Conservation (phyloP, 495 filamentous ascomycete species). For the Penicillium canescens region DNA sequence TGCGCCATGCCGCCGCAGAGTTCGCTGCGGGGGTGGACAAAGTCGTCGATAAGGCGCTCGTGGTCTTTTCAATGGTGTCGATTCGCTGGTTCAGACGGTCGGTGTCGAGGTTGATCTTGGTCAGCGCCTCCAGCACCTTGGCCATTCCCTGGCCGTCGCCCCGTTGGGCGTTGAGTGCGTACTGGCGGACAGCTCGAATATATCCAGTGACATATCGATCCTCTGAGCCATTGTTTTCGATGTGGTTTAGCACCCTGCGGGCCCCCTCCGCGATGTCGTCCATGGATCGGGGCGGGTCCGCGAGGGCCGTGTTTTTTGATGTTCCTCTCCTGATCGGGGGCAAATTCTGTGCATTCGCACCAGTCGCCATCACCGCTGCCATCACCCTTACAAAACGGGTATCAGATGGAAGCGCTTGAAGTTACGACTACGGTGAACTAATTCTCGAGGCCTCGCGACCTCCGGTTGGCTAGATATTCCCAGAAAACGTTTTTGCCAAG, state of each 20-base stretch:
- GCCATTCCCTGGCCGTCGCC: constrained; percentile 18
- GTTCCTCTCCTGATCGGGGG: constrained; percentile 10
- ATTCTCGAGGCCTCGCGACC: constrained; percentile 10
- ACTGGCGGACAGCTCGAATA: constrained; percentile 16
- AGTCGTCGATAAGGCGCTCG: no score
- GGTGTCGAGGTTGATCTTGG: constrained; percentile 15
- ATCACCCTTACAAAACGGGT: neutral
- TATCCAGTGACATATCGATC: no score
- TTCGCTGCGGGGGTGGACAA: constrained; percentile 8
- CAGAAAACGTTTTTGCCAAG: no score
- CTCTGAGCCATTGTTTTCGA: no score
- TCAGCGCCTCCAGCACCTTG: constrained; percentile 18
- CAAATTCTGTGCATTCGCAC: constrained; percentile 13
- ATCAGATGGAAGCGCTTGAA: constrained; percentile 11
- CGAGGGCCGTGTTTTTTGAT: constrained; percentile 10
- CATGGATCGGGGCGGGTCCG: constrained; percentile 7
- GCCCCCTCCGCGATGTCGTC: no score
- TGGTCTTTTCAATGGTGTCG: constrained; percentile 14
- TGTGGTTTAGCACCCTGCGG: no score
- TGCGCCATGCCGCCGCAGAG: constrained; percentile 13
- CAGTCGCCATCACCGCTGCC: no score
- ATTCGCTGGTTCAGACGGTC: constrained; percentile 16
- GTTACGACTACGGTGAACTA: constrained; percentile 16
- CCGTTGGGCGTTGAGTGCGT: constrained; percentile 20
- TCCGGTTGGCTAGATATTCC: constrained; percentile 5